Percentiles rank a stretch among this genome's conserved stretches.
These are phyloP conservation scores for Aureobasidium namibiae DNA, from an alignment of 2,329 filamentous ascomycete species.

Conservation along the genomic window DNA sequence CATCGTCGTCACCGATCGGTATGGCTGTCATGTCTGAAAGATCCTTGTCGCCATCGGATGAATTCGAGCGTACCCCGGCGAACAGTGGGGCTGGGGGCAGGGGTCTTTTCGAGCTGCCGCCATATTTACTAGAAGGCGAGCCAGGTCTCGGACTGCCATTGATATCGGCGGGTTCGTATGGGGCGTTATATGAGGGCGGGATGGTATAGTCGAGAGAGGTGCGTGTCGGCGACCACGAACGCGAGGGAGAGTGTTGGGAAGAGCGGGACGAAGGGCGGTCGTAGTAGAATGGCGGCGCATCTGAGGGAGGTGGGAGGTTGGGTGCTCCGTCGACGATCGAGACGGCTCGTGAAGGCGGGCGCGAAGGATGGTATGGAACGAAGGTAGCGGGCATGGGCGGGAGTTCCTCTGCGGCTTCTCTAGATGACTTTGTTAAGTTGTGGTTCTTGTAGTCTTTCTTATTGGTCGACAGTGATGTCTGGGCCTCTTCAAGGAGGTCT, in stretches of 20 bases:
- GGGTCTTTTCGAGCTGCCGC: conserved; percentile 76
- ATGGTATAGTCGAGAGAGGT: conserved; percentile 56
- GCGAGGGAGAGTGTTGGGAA: conserved; percentile 41
- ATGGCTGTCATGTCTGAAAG: conserved; percentile 60
- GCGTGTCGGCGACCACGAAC: conserved; percentile 49
- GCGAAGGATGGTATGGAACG: conserved; percentile 32
- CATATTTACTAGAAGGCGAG: conserved; percentile 81
- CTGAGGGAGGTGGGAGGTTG: conserved; percentile 47
- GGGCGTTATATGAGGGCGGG: conserved; percentile 60
- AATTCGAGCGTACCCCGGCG: conserved; percentile 44
- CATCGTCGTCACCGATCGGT: conserved; percentile 54
- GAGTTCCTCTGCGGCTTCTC: conserved; percentile 13
- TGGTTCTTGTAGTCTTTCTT: background rate
- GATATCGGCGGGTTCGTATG: conserved; percentile 80
- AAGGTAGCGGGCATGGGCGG: conserved; percentile 14
- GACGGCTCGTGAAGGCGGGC: conserved; percentile 38
- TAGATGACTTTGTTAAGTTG: conserved; percentile 15
- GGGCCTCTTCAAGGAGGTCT: conserved; percentile 8
- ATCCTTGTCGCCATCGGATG: conserved; percentile 33
- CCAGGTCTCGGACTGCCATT: conserved; percentile 86
- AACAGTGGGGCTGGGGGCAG: conserved; percentile 86
- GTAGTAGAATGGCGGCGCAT: conserved; percentile 55
- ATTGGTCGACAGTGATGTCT: background rate
- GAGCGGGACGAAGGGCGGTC: conserved; percentile 49
- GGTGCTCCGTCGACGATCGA: conserved; percentile 45